These are phyloP conservation scores for Coprinopsis strossmayeri DNA, from an alignment of 768 basidiomycete species.

Conservation along the genomic window DNA sequence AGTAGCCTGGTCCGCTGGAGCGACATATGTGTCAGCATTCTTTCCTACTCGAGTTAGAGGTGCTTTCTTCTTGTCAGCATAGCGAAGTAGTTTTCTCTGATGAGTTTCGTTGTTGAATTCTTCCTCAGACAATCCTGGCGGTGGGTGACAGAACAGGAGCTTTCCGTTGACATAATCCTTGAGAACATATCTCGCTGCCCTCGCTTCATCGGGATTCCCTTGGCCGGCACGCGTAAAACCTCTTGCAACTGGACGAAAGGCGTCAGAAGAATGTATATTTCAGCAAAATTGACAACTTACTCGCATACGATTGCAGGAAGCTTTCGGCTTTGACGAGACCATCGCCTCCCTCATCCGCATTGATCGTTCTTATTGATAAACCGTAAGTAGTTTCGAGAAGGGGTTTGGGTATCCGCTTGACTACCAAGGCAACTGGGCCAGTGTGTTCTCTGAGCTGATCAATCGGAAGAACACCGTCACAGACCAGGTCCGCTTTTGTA, in stretches of 20 bases:
- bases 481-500: constrained; percentile 92
- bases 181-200: constrained; percentile 84
- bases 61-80: constrained; percentile 79
- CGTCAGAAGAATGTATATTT: constrained; percentile 3
- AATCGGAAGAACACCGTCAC: constrained; percentile 95
- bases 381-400: constrained; percentile 92
- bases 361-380: constrained; percentile 57
- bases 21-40: constrained; percentile 77
- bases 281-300: constrained; percentile 44
- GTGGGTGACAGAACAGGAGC: constrained; percentile 83
- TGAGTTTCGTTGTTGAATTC: constrained; percentile 74
- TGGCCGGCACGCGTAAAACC: constrained; percentile 91
- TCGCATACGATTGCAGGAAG: constrained; percentile 84
- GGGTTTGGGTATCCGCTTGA: constrained; percentile 69
- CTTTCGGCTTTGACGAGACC: constrained; percentile 70
- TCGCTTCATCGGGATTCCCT: constrained; percentile 96
- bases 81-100: constrained; percentile 48
- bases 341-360: constrained; percentile 79
- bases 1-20: constrained; percentile 24
- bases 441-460: constrained; percentile 95
- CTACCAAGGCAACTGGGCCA: constrained; percentile 75
- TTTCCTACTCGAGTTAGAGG: constrained; percentile 83
- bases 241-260: constrained; percentile 65
- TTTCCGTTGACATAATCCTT: constrained; percentile 98
- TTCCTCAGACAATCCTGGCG: constrained; percentile 61